A percentile compares a stretch with the other conserved stretches of the same genome.
Evolutionary conservation across 768 basidiomycete genomes (phyloP).

Genomic region (Dioszegia aurantiaca): DNA sequence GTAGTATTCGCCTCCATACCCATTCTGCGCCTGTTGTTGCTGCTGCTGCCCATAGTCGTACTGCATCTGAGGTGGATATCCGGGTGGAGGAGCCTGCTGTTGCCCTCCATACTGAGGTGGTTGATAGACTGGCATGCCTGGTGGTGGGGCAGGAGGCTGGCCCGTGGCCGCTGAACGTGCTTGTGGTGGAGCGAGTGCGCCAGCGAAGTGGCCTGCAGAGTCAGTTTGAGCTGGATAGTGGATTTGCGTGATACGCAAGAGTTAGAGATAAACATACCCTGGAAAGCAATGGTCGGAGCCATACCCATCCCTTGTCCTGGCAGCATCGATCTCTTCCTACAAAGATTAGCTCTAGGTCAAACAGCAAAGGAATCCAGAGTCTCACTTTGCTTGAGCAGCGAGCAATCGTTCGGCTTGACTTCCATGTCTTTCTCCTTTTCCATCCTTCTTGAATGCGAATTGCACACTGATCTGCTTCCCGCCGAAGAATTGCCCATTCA

Average conservation of each 20-base stretch:
- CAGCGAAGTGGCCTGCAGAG: slow-evolving; percentile 87
- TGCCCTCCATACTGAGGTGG: slow-evolving; percentile 19
- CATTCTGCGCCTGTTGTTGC: slow-evolving; percentile 2
- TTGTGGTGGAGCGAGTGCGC: slow-evolving; percentile 80
- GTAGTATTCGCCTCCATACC: background rate
- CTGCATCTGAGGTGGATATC: slow-evolving; percentile 25
- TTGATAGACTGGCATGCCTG: slow-evolving; percentile 50
- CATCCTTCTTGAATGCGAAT: slow-evolving; percentile 99
- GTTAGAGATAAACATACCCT: slow-evolving; percentile 30
- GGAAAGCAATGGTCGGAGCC: slow-evolving; percentile 18
- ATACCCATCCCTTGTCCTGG: slow-evolving; percentile 23
- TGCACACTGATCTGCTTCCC: slow-evolving; percentile 97
- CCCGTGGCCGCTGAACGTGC: slow-evolving; percentile 21
- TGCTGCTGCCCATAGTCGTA: slow-evolving; percentile 17
- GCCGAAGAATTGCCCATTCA: slow-evolving; percentile 97
- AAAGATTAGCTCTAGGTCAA: slow-evolving; percentile 13
- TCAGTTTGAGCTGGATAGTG: no score
- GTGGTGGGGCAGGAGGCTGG: slow-evolving; percentile 39
- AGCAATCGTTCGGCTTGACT: slow-evolving; percentile 94
- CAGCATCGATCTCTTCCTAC: slow-evolving; percentile 61
- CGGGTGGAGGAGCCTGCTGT: slow-evolving; percentile 11
- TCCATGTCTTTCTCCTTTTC: slow-evolving; percentile 95
- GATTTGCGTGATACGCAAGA: slow-evolving; percentile 29
- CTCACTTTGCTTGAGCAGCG: slow-evolving; percentile 83
- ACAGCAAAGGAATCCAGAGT: background rate